These are phyloP conservation scores for Boeremia lycopersici DNA, from an alignment of 2,329 filamentous ascomycete species.

Conservation along the genomic window DNA sequence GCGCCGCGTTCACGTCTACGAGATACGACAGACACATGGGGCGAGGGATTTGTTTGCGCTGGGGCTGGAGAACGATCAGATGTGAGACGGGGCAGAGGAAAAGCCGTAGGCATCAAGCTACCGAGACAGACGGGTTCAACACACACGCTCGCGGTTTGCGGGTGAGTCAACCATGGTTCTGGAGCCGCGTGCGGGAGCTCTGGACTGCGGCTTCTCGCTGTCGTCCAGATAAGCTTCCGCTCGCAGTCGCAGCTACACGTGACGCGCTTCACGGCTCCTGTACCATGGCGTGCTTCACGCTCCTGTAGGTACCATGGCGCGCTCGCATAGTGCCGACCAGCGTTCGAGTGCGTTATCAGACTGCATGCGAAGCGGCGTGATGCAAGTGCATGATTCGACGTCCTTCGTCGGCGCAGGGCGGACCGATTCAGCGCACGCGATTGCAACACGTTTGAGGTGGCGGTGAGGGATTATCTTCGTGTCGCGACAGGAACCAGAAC, in stretches of 20 bases:
- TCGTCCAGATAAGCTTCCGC: constrained; percentile 1
- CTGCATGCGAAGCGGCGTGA: constrained; percentile 11
- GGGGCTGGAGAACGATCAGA: too few species aligned
- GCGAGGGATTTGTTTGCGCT: too few species aligned
- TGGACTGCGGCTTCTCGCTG: background rate
- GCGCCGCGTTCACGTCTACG: too few species aligned
- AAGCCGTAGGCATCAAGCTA: too few species aligned
- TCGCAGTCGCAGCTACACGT: background rate
- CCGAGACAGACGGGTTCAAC: too few species aligned
- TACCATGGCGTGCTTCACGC: background rate
- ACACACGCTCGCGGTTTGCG: too few species aligned
- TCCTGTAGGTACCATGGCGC: too few species aligned
- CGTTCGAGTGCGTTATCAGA: background rate
- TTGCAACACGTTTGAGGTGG: constrained; percentile 5
- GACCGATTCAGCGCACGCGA: constrained; percentile 11
- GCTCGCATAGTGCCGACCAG: background rate
- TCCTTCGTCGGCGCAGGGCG: background rate
- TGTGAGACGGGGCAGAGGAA: too few species aligned
- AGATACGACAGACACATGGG: too few species aligned
- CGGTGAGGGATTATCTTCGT: constrained; percentile 11
- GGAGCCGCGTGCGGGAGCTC: too few species aligned
- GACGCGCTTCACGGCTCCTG: background rate
- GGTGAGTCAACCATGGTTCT: too few species aligned
- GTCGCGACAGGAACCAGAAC: constrained; percentile 3
- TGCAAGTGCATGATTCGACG: constrained; percentile 8